Base-by-base conservation (phyloP, 2,329 filamentous ascomycete species). In the Aulographum hederae region DNA sequence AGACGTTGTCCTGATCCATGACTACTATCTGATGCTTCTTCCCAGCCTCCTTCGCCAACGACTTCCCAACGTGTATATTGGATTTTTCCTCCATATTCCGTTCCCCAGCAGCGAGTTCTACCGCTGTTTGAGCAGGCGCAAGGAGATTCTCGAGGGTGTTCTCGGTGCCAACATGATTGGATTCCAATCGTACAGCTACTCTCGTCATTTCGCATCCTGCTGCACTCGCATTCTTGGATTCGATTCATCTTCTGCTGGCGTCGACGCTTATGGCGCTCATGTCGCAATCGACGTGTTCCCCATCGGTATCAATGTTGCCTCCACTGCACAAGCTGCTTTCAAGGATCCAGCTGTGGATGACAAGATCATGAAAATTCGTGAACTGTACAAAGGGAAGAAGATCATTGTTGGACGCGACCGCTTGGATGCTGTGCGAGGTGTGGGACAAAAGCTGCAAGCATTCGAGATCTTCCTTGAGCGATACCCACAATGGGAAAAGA, bases 61-160 rank as follows among this genome's bases (percentile, higher is more conserved):
- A 26, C 63, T 85, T 13, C 80, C 84, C 3, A 80, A 84, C 51
- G 80, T 92, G 55, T 91, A 92, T 58, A 85, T 94, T 47, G 78
- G 82, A 33, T 94, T 94, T 61, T 95, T 82, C 60, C 63, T 95
- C 29, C 86, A 95, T 54, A 77, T 82, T 28, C 86, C 86, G 0
- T 95, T 95, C 54, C 86, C 86, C 20, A 93, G 84, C 56, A 92
- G 81, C 62, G 89, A 95, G 54, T 94, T 92, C 49, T 71, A 94
- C 50, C 73, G 85, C 30, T 93, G 85, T 51, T 62, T 94, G 34
- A 79, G 81, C 23, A 73, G 81, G 40, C 72, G 86, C 42, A 93
- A 92, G 54, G 84, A 94, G 50, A 67, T 95, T 8, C 62, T 95
- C 11, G 82, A 89, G 43, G 89, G 89, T 30, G 73, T 93, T 29